Conservation (phyloP, 1,139 yeast genomes). For the Saccharomycopsis hybrid region DNA sequence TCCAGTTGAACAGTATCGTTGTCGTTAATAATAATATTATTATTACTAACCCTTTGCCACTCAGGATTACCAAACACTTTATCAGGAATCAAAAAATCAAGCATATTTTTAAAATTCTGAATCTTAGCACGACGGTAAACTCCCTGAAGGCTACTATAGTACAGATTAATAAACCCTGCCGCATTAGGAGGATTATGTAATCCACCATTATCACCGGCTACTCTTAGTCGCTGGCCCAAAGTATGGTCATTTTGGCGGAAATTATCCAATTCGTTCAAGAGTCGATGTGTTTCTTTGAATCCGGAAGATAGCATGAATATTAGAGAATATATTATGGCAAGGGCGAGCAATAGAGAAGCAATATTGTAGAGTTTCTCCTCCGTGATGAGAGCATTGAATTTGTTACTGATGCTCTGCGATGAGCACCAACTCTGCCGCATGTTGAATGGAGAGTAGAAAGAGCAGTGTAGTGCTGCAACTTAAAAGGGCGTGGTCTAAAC, state of each 20-base stretch:
- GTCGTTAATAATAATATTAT: too few species aligned
- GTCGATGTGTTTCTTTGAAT: background rate
- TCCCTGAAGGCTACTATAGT: background rate
- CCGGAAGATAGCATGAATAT: background rate
- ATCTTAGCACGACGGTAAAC: background rate
- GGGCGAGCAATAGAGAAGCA: background rate
- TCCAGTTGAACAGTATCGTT: too few species aligned
- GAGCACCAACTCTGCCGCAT: background rate
- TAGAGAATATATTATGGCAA: background rate
- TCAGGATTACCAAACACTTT: background rate
- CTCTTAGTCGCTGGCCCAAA: background rate
- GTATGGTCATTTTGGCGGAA: too few species aligned
- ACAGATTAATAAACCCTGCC: background rate
- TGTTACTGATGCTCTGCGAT: background rate
- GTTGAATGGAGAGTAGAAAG: too few species aligned
- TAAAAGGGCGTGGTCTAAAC: background rate
- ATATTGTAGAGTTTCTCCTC: background rate
- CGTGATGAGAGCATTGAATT: background rate
- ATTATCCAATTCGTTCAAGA: background rate
- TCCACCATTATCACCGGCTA: too few species aligned
- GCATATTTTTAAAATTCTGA: too few species aligned
- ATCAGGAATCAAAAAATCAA: background rate
- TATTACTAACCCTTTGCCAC: too few species aligned
- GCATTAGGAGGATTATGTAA: too few species aligned
- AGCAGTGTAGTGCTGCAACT: background rate